Base-by-base conservation (phyloP, 1,139 yeast genomes). In the Geotrichum aggregatum region DNA sequence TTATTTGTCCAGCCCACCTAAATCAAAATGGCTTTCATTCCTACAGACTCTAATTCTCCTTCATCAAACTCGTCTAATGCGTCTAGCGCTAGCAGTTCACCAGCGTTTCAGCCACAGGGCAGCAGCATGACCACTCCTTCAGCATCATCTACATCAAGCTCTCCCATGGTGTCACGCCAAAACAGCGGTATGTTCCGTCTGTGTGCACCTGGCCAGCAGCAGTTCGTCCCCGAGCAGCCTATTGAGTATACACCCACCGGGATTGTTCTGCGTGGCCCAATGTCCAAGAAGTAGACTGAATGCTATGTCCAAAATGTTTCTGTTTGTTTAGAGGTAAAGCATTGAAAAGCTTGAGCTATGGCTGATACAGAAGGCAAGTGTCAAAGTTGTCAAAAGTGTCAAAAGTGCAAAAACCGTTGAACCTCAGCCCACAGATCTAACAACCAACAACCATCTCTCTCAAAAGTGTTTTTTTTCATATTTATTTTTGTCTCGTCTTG, bases 1-100 rank as follows among this genome's bases (percentile, higher is more conserved):
- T n/a, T n/a, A n/a, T n/a, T n/a, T n/a, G n/a, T n/a, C n/a, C 22
- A 38, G 13, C 5, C 19, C n/a, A n/a, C n/a, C n/a, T n/a, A n/a
- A n/a, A n/a, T 19, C 19, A 45, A 26, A 45, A 46, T 46, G 49
- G 49, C 44, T n/a, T 46, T 46, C 21, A 30, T 46, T 14, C 24
- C 49, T 13, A 28, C 49, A 18, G 31, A 34, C 14, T 30, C 43
- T 14, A 26, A 35, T 28, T 19, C 49, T n/a, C 18, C 44, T 3
- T 13, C 44, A 10, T 13, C 44, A 13, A 30, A 44, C 21, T 19
- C 44, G 2, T 39, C 49, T 4, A 18, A 36, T 13, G 16, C 49
- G 7, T 30, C 49, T 22, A 6, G 43, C 7, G 36, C 49, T 21
- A 10, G 4, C 28, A 35, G 21, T 10, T 36, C 24, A 5, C 42